Evolutionary conservation across 768 basidiomycete species (phyloP), one percentile per base, ranked within the genome.

Genomic region (Holtermannia corniformis): DNA sequence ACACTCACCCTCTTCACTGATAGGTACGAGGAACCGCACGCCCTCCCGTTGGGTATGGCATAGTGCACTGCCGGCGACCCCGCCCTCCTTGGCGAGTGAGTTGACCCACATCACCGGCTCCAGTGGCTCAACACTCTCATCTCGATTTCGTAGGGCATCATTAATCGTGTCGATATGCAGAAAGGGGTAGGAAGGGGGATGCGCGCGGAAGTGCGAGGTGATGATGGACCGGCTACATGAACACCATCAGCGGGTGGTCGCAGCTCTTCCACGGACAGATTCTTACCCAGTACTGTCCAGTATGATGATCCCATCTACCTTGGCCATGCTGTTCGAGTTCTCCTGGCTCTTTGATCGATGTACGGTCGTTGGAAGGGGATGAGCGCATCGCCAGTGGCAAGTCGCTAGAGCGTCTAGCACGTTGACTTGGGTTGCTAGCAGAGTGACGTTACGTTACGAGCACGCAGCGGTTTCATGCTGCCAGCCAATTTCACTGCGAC

Each of bases 91-190:
- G 19, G 44, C 41, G 1, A 66, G 50, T 3, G 63, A 59, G 26
- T 68, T 68, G 12, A 68, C 62, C 70, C 70, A 70, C 49, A 66
- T 28, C 19, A 65, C 57, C 12, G 66, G 59, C 19, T 63, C 58
- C 3, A 64, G 57, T n/a, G 22, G 11, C 45, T 43, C 44, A 26
- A 51, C 27, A 21, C 27, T 40, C 76, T 24, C 76, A 16, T 26
- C 48, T 3, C 81, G 76, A 56, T 81, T 83, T 26, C 79, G 74
- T 20, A 84, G 73, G 1, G 86, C 84, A 51, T 78, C 81, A 71
- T 86, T 91, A 57, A 86, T 76, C 1, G 88, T 82, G 70, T 91
- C 88, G 60, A 92, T 83, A 67, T 91, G 88, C 1, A 91, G 75
- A 5, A 90, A 76, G 1, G 91, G 84, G 71, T 89, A 90, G 1